These are phyloP conservation scores for Termitomyces sp. DNA, from an alignment of 768 basidiomycete species.

Conservation along the genomic window DNA sequence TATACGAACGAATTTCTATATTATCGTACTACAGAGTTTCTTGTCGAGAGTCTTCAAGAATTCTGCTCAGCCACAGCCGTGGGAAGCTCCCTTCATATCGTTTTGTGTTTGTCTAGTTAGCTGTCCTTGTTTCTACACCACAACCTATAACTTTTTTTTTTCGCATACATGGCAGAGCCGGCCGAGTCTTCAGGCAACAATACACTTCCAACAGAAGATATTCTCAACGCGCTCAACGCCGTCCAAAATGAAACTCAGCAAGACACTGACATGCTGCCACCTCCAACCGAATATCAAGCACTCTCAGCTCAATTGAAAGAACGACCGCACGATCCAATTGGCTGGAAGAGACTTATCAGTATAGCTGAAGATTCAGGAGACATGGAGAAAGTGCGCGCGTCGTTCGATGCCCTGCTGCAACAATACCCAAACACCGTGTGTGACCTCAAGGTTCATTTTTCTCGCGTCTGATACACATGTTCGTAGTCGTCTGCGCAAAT, in stretches of 20 bases:
- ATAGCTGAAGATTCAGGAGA: conserved; percentile 74
- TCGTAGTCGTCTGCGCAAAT: conserved; percentile 76
- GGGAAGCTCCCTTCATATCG: neutral
- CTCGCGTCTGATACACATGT: conserved; percentile 6
- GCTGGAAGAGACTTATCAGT: conserved; percentile 73
- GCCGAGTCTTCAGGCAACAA: conserved; percentile 19
- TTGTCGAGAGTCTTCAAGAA: neutral
- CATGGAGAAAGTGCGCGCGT: conserved; percentile 70
- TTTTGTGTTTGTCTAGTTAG: neutral
- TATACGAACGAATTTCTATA: neutral
- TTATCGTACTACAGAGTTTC: neutral
- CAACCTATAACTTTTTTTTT: conserved; percentile 5
- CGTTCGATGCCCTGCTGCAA: conserved; percentile 78
- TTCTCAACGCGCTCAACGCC: conserved; percentile 24
- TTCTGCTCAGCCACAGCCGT: conserved; percentile 1
- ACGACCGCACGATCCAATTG: conserved; percentile 69
- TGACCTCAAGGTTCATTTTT: conserved; percentile 18
- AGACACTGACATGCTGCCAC: conserved; percentile 22
- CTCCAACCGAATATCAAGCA: conserved; percentile 63
- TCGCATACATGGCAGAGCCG: conserved; percentile 7
- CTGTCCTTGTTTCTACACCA: neutral
- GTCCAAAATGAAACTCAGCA: conserved; percentile 22
- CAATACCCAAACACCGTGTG: conserved; percentile 91
- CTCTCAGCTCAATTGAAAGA: conserved; percentile 57
- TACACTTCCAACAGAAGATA: conserved; percentile 30